These are phyloP conservation scores for Perilla frutescens DNA, from an alignment of 257 asterid genomes.

Conservation along the genomic window DNA sequence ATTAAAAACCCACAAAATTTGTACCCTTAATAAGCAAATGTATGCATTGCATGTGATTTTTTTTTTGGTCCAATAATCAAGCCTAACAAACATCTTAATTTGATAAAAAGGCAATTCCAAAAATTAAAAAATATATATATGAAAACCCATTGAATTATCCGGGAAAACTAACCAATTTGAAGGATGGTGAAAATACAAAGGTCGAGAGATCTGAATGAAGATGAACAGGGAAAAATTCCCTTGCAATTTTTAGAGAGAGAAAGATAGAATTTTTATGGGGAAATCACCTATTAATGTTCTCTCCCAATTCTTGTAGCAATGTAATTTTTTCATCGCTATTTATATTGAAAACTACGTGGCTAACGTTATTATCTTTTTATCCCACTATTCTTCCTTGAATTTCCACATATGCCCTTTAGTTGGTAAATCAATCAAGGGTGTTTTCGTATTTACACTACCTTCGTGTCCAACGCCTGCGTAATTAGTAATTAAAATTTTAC, in stretches of 20 bases:
- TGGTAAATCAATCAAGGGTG: background rate
- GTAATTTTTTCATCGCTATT: background rate
- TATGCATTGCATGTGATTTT: conserved; percentile 44
- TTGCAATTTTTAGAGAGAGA: conserved; percentile 44
- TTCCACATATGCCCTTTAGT: conserved; percentile 27
- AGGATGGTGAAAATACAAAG: conserved; percentile 38
- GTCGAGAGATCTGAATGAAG: conserved; percentile 45
- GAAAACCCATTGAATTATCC: conserved; percentile 15
- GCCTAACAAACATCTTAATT: conserved; percentile 30
- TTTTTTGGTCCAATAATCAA: conserved; percentile 8
- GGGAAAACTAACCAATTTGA: conserved; percentile 41
- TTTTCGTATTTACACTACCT: background rate
- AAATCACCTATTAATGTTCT: conserved; percentile 48
- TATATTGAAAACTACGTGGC: conserved; percentile 35
- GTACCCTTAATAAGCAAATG: conserved; percentile 32
- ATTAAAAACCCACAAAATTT: conserved; percentile 43
- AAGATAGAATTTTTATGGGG: conserved; percentile 35
- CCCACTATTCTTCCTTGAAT: conserved; percentile 16
- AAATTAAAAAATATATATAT: background rate
- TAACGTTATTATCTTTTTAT: conserved; percentile 18
- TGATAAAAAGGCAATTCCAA: background rate
- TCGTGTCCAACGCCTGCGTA: background rate
- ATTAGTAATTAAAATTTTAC: background rate
- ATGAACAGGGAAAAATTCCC: conserved; percentile 35
- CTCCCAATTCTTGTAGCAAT: conserved; percentile 22